Evolutionary conservation across 2,329 filamentous ascomycete species (phyloP), one percentile per base, ranked within the genome.

Genomic region (Diaporthe nobilis): DNA sequence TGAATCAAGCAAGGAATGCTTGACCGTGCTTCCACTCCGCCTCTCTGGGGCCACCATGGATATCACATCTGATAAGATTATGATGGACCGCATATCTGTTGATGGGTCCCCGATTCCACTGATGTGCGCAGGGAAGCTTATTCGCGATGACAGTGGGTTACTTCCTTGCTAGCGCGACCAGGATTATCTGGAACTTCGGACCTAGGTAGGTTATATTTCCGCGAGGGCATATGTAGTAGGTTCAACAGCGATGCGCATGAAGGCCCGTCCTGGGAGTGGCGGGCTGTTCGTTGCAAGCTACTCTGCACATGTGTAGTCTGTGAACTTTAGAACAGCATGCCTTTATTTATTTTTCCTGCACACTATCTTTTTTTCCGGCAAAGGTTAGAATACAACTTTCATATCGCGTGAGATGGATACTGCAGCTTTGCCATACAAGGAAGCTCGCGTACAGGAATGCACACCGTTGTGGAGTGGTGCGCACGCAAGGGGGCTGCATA

Each of bases 61-160:
- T 37, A 61, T n/a, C 39, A 44, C 57, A 39, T 37, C 31, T 60
- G 57, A 60, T 47, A 60, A 60, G 57, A 60, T 60, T 60, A 60
- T 60, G 57, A 60, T 60, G 58, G n/a, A 28, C 37, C 17, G 37
- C 58, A 44, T 67, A 67, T 67, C 44, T 67, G 61, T 67, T 31
- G 12, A 12, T 37, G 44, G 61, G 61, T 51, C 44, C 28, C 44
- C 10, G 31, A 28, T 51, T 49, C 61, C 28, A 67, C 10, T 67
- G 61, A 67, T 67, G 10, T 37, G 20, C 61, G 6, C 44, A 67
- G 20, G 61, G 61, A 67, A 67, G 61, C 61, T 67, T 67, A 51
- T 51, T 51, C 44, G 20, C 44, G 8, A 34, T 12, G 42, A 65
- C 12, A 49, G 61, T 20, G 61, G 61, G 42, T 49, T 28, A 20